Evolutionary conservation across 116 monocot genomes (phyloP).

Genomic region (Papilionanthe hybrid): DNA sequence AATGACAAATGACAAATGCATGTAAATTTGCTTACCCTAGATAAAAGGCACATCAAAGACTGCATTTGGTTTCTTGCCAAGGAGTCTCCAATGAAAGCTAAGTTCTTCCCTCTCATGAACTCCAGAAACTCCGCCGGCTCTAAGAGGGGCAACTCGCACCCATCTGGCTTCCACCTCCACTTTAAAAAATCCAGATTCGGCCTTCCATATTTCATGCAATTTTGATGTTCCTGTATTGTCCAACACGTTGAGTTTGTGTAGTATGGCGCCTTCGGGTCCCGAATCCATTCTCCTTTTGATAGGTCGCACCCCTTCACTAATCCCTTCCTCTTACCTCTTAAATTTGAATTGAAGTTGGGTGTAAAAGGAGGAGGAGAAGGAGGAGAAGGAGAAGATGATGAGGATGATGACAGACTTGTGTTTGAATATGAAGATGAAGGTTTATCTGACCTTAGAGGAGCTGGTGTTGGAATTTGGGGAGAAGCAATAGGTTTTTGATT

Average conservation of each 20-base stretch:
- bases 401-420: neutral
- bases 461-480: no score
- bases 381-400: neutral
- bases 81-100: constrained; percentile 47
- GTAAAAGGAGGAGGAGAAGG: neutral
- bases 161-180: constrained; percentile 41
- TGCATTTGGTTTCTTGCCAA: constrained; percentile 42
- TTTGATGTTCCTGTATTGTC: constrained; percentile 39
- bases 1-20: no score
- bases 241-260: constrained; percentile 43
- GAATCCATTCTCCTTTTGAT: constrained; percentile 27
- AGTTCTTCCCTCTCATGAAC: constrained; percentile 26
- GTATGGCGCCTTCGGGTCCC: constrained; percentile 19
- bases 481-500: no score
- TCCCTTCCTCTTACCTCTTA: neutral
- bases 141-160: constrained; percentile 27
- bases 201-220: constrained; percentile 49
- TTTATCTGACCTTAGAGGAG: no score
- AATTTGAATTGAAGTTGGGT: neutral
- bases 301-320: constrained; percentile 4
- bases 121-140: constrained; percentile 30
- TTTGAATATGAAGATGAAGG: no score
- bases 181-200: constrained; percentile 32
- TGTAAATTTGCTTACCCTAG: constrained; percentile 15
- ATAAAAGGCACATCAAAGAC: constrained; percentile 35